Conservation (phyloP, 2,329 filamentous ascomycete genomes). For the Plenodomus tracheiphilus region DNA sequence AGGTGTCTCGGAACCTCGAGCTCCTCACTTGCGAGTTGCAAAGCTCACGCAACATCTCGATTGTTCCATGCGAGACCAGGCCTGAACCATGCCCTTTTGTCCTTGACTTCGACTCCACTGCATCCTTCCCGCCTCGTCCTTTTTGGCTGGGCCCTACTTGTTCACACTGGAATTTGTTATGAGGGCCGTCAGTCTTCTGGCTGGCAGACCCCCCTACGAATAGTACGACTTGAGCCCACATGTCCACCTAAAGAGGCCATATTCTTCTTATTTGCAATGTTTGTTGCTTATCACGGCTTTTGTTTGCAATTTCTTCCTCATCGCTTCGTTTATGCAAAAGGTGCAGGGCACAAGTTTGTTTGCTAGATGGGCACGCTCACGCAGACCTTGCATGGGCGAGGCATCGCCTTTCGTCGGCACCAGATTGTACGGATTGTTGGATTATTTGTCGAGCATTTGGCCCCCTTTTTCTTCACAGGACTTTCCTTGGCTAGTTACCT, state of each 20-base stretch:
- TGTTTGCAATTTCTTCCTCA: conserved; percentile 18
- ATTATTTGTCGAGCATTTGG: background rate
- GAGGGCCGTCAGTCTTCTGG: conserved; percentile 7
- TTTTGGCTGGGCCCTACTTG: conserved; percentile 5
- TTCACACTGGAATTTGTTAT: conserved; percentile 5
- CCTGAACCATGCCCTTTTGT: conserved; percentile 8
- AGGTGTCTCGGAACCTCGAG: conserved; percentile 4
- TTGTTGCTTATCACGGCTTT: background rate
- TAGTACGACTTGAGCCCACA: background rate
- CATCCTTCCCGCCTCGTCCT: conserved; percentile 6
- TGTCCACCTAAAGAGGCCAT: background rate
- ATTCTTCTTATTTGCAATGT: background rate
- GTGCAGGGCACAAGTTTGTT: conserved; percentile 43
- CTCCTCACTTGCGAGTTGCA: background rate
- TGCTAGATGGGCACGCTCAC: conserved; percentile 45
- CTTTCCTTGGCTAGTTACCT: conserved; percentile 10
- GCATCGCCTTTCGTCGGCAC: conserved; percentile 23
- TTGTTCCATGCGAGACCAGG: conserved; percentile 11
- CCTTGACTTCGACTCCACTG: conserved; percentile 2
- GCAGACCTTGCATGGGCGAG: conserved; percentile 37
- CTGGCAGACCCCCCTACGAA: background rate
- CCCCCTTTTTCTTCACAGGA: conserved; percentile 6
- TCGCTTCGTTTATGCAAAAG: conserved; percentile 33
- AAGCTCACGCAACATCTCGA: background rate
- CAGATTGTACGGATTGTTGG: conserved; percentile 14